Base-by-base conservation (phyloP, 2,329 filamentous ascomycete genomes). In the Ophiobolus disseminans region DNA sequence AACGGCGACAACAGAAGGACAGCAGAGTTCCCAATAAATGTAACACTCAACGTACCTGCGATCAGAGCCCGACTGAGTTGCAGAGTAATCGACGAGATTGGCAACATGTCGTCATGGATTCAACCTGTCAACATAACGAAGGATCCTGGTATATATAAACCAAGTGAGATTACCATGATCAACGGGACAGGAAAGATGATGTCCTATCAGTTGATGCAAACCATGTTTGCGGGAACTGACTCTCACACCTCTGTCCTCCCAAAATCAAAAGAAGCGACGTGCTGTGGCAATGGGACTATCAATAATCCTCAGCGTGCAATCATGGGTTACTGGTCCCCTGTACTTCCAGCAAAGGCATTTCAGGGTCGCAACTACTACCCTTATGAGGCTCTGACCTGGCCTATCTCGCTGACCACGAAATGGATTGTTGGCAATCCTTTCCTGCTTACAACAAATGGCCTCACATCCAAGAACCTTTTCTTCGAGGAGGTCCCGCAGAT, bases 271-370 rank as follows among this genome's bases (percentile, higher is more conserved):
- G 21, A 5, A 4, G 19, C 55, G 5, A 13, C n/a, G n/a, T 57
- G 60, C 32, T 56, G 56, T 38, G 17, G 34, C 5, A 57, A 58
- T 19, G 52, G 50, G 5, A 55, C 52, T 4, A 39, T 13, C 6
- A 21, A n/a, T 9, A 16, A 50, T 17, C 35, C 45, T 1, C 13
- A 54, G 11, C 32, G 14, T 26, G 41, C 50, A 21, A 42, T 41
- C 5, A 40, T 55, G 8, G 59, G 55, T 3, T 52, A 55, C 34
- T 60, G 59, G 57, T 60, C 57, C 5, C 48, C 53, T 30, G 39
- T 38, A 7, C 21, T 40, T 4, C 25, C 19, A 37, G 20, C 35
- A 9, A n/a, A 40, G 13, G 26, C 21, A 26, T 7, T 3, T 3
- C 10, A 11, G n/a, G 6, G 3, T 14, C n/a, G 3, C 2, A 9